phyloP scores from a whole-genome alignment of 2,329 filamentous ascomycete species.

The Dothidotthia symphoricarpi region DNA sequence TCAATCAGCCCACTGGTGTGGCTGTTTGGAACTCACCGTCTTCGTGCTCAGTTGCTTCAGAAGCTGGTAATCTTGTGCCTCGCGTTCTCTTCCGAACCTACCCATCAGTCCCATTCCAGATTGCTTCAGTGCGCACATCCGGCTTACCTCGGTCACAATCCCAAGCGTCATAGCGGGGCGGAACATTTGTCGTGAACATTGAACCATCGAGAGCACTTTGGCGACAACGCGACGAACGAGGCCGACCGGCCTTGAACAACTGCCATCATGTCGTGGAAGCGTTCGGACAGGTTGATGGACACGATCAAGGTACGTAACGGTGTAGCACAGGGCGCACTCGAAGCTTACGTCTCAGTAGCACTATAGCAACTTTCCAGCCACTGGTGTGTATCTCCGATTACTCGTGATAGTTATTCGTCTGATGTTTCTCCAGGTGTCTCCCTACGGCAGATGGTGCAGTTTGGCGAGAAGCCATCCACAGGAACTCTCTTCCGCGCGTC shows the following conservation, averaged over 20 bases:
- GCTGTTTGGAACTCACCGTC: too few species aligned
- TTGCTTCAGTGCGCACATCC: too few species aligned
- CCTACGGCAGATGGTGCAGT: constrained; percentile 98
- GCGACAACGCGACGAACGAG: constrained; percentile 30
- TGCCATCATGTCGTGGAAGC: constrained; percentile 85
- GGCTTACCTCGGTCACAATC: constrained; percentile 8
- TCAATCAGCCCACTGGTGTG: too few species aligned
- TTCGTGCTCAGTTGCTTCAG: too few species aligned
- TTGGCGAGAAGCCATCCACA: constrained; percentile 86
- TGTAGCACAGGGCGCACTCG: constrained; percentile 3
- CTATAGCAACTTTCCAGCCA: constrained; percentile 95
- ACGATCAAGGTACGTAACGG: constrained; percentile 66
- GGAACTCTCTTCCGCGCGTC: constrained; percentile 96
- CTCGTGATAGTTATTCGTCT: constrained; percentile 10
- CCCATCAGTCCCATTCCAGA: constrained; percentile 3
- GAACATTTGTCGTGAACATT: not conserved
- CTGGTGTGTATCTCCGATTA: constrained; percentile 87
- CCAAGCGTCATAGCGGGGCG: constrained; percentile 4
- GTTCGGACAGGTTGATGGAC: constrained; percentile 85
- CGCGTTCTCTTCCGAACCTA: too few species aligned
- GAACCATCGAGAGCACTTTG: constrained; percentile 30
- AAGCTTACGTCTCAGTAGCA: constrained; percentile 51
- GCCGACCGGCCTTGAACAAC: constrained; percentile 39
- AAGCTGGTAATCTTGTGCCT: too few species aligned
- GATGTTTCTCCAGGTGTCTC: constrained; percentile 51